Evolutionary conservation across 1,284 basidiomycete species (phyloP), one percentile per base, ranked within the genome.

Genomic region (Entoloma clypeatum): DNA sequence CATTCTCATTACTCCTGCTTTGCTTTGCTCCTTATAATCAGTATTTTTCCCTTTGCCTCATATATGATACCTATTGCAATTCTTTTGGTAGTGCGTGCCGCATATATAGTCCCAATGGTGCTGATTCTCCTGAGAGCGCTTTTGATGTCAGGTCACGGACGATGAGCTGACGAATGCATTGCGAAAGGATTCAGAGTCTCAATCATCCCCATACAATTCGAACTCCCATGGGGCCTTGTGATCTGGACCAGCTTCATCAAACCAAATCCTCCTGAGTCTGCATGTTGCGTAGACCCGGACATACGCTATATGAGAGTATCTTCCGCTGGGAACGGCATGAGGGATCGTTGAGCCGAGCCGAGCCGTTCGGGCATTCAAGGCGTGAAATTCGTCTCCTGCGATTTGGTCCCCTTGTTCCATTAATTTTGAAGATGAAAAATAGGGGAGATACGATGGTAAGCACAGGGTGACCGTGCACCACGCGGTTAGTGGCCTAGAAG

Each of bases 201-300:
- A 48, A 44, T 44, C 41, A 10, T n/a, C 31, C 7, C 49, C 54
- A 47, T 71, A 73, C 31, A 75, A 61, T 51, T 79, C 72, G 55
- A 88, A 85, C 64, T 88, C 86, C 82, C 81, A 86, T 36, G 85
- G 81, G 7, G 70, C 49, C 37, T 62, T 65, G 47, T 79, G 77
- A 44, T 63, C 62, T 36, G 75, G 70, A 4, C 70, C 71, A 37
- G 60, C 63, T 41, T 81, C 74, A 45, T 74, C 77, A 63, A 91
- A 79, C 87, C 88, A 92, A 37, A 93, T 77, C 49, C 89, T 68
- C 47, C 85, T 68, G 45, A 92, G 60, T 19, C 89, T 74, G 62
- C 89, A 92, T 31, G 80, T 88, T 14, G 88, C 87, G 57, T 91
- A 87, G 23, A 92, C 73, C 56, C 81, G 81, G 46, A 92, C 69